Conservation (phyloP, 202 grass and related monocot species). For the Hordeum pubiflorum region DNA sequence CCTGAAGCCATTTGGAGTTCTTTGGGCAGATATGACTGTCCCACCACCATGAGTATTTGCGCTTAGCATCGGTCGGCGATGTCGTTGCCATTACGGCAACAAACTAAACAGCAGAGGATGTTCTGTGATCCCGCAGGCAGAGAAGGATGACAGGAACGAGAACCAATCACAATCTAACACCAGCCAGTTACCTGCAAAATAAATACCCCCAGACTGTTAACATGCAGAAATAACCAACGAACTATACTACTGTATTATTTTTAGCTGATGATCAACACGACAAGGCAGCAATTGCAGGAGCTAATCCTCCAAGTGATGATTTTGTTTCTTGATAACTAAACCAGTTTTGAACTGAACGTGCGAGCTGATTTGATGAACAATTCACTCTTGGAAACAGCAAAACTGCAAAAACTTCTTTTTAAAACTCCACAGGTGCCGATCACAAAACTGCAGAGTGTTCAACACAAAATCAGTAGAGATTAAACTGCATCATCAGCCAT, state of each 20-base stretch:
- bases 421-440: neutral
- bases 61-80: conserved; percentile 25
- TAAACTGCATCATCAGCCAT: neutral
- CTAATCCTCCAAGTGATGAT: neutral
- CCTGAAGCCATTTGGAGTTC: conserved; percentile 77
- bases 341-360: neutral
- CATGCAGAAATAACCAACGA: neutral
- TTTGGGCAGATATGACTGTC: conserved; percentile 66
- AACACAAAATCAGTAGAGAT: neutral
- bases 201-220: conserved; percentile 3
- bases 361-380: neutral
- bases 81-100: conserved; percentile 28
- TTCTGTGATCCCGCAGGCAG: neutral
- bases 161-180: conserved; percentile 13
- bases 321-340: neutral
- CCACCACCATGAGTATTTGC: conserved; percentile 60
- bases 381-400: neutral
- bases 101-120: conserved; percentile 11
- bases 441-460: neutral
- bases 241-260: neutral
- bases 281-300: neutral
- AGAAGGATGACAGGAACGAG: neutral
- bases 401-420: neutral
- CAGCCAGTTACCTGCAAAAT: conserved; percentile 24
- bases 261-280: neutral